These are phyloP conservation scores for Candida argentea DNA, from an alignment of 805 yeast genomes.

Conservation along the genomic window DNA sequence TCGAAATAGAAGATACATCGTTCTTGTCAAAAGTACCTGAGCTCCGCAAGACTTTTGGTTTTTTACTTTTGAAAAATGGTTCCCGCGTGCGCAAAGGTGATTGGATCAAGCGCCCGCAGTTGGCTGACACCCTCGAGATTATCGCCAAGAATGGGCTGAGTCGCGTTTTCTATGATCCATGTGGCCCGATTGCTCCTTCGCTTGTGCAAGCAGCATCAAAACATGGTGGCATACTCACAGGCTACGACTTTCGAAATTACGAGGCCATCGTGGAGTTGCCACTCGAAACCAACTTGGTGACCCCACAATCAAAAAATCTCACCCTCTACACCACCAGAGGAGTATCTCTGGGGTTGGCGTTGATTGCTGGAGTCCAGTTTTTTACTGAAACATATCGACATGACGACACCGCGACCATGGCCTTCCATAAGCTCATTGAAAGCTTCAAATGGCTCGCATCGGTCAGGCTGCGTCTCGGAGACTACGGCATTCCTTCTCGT, in stretches of 20 bases:
- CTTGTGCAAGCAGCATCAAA: constrained; percentile 40
- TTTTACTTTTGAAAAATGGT: constrained; percentile 24
- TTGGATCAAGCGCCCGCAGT: constrained; percentile 42
- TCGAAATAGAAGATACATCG: constrained; percentile 19
- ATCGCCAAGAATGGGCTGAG: constrained; percentile 72
- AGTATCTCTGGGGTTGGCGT: constrained; percentile 76
- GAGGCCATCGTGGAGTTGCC: constrained; percentile 35
- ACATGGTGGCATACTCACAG: constrained; percentile 58
- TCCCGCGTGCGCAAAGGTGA: constrained; percentile 45
- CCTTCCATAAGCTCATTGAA: constrained; percentile 66
- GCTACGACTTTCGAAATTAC: constrained; percentile 60
- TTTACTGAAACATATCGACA: constrained; percentile 30
- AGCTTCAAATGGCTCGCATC: constrained; percentile 92
- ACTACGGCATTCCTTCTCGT: constrained; percentile 20
- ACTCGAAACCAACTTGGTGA: constrained; percentile 10
- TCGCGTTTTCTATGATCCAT: constrained; percentile 74
- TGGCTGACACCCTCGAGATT: constrained; percentile 56
- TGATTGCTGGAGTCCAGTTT: constrained; percentile 64
- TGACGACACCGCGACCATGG: constrained; percentile 16
- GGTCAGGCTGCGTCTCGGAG: constrained; percentile 81
- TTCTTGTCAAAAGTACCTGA: constrained; percentile 18
- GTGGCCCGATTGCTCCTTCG: constrained; percentile 59
- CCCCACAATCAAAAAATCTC: constrained; percentile 6
- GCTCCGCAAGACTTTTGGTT: constrained; percentile 43
- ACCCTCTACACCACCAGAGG: constrained; percentile 46